Percentiles rank a stretch among this genome's conserved stretches.
Conservation (phyloP, 306 rosid genomes). For the Citrullus mucosospermus region DNA sequence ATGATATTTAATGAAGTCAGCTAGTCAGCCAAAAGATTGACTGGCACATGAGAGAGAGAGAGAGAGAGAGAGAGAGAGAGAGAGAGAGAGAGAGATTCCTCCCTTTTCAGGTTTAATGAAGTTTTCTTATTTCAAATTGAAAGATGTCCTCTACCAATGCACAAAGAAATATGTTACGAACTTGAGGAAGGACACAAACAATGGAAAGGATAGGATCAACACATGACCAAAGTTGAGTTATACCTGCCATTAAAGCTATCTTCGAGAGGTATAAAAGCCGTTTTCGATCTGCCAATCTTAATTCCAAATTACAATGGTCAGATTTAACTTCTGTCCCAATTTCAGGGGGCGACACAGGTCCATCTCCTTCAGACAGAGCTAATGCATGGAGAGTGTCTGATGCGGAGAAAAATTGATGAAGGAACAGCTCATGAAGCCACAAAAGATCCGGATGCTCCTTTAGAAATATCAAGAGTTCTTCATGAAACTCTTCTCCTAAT, state of each 20-base stretch:
- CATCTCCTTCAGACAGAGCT: conserved; percentile 60
- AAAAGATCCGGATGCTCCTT: conserved; percentile 76
- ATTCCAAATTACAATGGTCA: conserved; percentile 17
- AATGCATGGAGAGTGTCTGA: conserved; percentile 75
- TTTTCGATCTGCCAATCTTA: conserved; percentile 62
- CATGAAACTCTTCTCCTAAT: conserved; percentile 92
- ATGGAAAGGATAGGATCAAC: not conserved
- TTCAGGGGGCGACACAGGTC: conserved; percentile 28
- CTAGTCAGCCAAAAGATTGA: not conserved
- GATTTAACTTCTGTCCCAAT: conserved; percentile 36
- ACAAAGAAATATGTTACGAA: not conserved
- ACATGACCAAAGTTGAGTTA: not conserved
- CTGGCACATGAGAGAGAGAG: not conserved
- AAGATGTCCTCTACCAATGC: not conserved
- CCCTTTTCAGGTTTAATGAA: not conserved
- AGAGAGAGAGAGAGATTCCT: not conserved
- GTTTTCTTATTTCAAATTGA: not conserved
- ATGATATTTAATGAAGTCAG: not conserved
- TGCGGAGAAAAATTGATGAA: conserved; percentile 73
- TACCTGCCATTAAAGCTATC: conserved; percentile 89
- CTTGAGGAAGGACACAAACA: not conserved
- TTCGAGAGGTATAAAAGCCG: conserved; percentile 75
- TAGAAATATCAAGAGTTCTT: conserved; percentile 61
- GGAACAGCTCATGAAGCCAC: conserved; percentile 93
- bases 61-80: not conserved